phyloP scores from a whole-genome alignment of 2,329 filamentous ascomycete species.

The Akanthomyces muscarius region DNA sequence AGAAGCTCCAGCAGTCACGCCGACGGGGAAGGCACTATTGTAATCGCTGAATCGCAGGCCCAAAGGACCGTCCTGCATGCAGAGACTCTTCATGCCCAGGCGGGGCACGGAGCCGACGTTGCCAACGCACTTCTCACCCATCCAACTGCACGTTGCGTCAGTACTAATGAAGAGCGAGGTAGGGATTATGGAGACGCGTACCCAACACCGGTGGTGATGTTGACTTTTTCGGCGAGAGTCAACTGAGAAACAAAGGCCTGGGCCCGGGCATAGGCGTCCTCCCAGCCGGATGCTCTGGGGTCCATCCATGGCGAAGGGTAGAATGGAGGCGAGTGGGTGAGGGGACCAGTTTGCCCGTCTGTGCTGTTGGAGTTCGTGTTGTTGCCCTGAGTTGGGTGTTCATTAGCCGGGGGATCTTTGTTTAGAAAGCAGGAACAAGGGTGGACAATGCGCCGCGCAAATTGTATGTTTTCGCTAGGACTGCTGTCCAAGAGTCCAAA shows the following conservation, averaged over 20 bases:
- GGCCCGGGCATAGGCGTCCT: conserved; percentile 70
- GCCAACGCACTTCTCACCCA: conserved; percentile 70
- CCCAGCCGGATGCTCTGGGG: conserved; percentile 67
- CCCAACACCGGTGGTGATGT: conserved; percentile 87
- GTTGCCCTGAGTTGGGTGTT: conserved; percentile 21
- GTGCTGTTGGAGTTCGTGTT: conserved; percentile 17
- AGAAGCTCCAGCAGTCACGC: conserved; percentile 75
- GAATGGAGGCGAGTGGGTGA: conserved; percentile 51
- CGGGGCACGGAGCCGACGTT: conserved; percentile 67
- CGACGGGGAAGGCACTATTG: conserved; percentile 75
- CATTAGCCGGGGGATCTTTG: not conserved
- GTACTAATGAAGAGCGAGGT: not conserved
- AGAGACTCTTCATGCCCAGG: conserved; percentile 68
- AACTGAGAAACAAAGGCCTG: conserved; percentile 76
- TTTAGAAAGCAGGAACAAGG: not conserved
- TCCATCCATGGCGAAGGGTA: conserved; percentile 89
- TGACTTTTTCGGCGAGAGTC: conserved; percentile 86
- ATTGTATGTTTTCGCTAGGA: not conserved
- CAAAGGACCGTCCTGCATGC: conserved; percentile 80
- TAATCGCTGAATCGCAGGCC: conserved; percentile 76
- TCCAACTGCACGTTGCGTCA: conserved; percentile 29
- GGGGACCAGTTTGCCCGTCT: conserved; percentile 14
- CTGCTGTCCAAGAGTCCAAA: not conserved
- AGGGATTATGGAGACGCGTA: conserved; percentile 40
- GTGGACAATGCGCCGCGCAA: not conserved